Percentiles rank a stretch among this genome's conserved stretches.
These are phyloP conservation scores for Licmophora abbreviata DNA, from an alignment of 108 stramenopile genomes.

Conservation along the genomic window DNA sequence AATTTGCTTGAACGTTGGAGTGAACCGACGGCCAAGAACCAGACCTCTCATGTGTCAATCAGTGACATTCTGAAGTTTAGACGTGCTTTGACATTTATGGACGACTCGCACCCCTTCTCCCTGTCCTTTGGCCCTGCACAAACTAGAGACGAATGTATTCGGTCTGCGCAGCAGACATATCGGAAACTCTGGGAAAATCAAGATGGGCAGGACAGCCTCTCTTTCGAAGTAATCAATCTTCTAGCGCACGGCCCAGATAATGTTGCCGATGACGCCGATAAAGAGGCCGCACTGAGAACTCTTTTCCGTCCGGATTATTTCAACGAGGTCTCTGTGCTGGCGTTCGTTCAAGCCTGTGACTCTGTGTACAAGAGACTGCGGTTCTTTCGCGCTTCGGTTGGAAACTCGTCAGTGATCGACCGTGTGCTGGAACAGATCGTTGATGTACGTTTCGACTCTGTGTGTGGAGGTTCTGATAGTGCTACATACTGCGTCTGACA, in stretches of 20 bases:
- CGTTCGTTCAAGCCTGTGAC: slow-evolving; percentile 57
- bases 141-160: slow-evolving; percentile 51
- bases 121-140: slow-evolving; percentile 62
- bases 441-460: neutral
- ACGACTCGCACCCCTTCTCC: slow-evolving; percentile 55
- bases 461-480: neutral
- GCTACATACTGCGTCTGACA: neutral
- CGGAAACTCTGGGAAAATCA: slow-evolving; percentile 32
- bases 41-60: slow-evolving; percentile 23
- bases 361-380: slow-evolving; percentile 48
- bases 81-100: slow-evolving; percentile 58
- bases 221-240: slow-evolving; percentile 37
- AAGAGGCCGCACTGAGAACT: slow-evolving; percentile 34
- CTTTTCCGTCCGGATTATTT: slow-evolving; percentile 36
- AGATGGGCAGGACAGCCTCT: slow-evolving; percentile 13
- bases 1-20: slow-evolving; percentile 62
- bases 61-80: slow-evolving; percentile 62
- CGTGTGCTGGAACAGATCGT: slow-evolving; percentile 55
- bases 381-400: slow-evolving; percentile 37
- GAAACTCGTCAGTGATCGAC: slow-evolving; percentile 68
- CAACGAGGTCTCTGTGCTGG: slow-evolving; percentile 33
- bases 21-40: slow-evolving; percentile 57
- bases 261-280: slow-evolving; percentile 30
- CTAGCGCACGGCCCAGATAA: slow-evolving; percentile 37
- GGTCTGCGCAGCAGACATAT: slow-evolving; percentile 51